Base-by-base conservation (phyloP, 1,284 basidiomycete species). In the Austroboletus novae-zelandiae region DNA sequence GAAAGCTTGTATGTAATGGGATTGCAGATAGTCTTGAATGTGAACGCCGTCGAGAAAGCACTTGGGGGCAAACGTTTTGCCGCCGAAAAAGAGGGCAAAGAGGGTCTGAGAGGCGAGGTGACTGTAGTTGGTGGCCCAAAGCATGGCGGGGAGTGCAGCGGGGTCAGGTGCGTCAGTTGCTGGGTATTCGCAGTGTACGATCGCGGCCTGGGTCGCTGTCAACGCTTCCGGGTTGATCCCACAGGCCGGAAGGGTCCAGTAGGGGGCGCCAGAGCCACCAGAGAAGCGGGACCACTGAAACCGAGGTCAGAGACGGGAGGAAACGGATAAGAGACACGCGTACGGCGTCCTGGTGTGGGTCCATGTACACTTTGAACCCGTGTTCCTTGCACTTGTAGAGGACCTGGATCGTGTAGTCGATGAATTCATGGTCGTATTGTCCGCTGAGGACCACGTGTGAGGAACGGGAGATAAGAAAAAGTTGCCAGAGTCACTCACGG, bases 41-140 rank as follows among this genome's bases (percentile, higher is more conserved):
- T 98, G 96, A 54, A 84, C 71, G 9, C 86, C 93, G 70, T 98
- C 94, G 61, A 98, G 89, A 60, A 94, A 74, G 69, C 94, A 98
- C 51, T 86, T 85, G 0, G 96, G 96, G 0, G 95, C 94, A 67
- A 86, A 98, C 46, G 87, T 84, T 31, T 81, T 81, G 4, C 96
- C 96, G 27, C 89, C 94, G 65, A 94, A 98, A 80, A 98, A 98
- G 50, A 99, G 80, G 3, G 94, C 94, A 74, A 94, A 97, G 48
- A 98, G 67, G 5, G 94, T 97, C 65, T 94, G 93, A 13, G 84
- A 85, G 36, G 89, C 83, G 15, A 98, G 81, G 11, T 91, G 90
- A 43, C 89, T 86, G 64, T 98, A 98, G 67, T 98, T 98, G 20
- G 96, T 98, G 14, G 88, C 86, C 96, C 96, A 98, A 56, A 95